Conservation (phyloP, 1,139 yeast species). For the Debaryomyces subglobosus region DNA sequence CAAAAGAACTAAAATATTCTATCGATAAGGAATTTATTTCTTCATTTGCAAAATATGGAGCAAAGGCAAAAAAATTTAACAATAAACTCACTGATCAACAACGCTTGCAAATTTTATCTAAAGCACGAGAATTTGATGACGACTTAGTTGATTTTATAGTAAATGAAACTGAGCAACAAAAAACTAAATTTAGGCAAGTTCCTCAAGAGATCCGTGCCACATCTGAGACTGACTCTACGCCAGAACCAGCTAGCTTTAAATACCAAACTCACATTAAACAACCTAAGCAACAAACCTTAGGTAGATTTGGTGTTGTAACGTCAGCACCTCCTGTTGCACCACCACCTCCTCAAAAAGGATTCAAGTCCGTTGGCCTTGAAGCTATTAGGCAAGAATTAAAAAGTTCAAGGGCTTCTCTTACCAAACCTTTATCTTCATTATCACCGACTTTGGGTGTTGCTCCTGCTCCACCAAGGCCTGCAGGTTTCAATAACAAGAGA, state of each 20-base stretch:
- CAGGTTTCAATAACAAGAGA: constrained; percentile 69
- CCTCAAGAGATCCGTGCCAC: constrained; percentile 7
- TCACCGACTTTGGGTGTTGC: constrained; percentile 32
- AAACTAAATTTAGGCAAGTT: constrained; percentile 13
- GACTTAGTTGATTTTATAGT: constrained; percentile 56
- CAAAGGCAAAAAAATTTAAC: constrained; percentile 65
- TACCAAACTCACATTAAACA: constrained; percentile 28
- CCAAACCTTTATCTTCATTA: constrained; percentile 19
- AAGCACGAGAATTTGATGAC: constrained; percentile 58
- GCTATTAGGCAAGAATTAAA: constrained; percentile 43
- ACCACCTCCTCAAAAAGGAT: constrained; percentile 34
- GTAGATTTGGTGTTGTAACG: constrained; percentile 48
- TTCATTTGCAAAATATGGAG: constrained; percentile 61
- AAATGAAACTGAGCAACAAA: constrained; percentile 45
- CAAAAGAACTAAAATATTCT: constrained; percentile 51
- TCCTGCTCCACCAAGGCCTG: constrained; percentile 76
- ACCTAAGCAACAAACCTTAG: constrained; percentile 51
- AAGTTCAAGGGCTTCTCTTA: constrained; percentile 23
- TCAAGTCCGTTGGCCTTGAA: constrained; percentile 42
- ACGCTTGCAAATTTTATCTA: constrained; percentile 55
- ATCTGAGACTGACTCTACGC: constrained; percentile 10
- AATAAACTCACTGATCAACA: constrained; percentile 67
- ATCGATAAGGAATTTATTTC: constrained; percentile 54
- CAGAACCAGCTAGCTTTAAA: constrained; percentile 26
- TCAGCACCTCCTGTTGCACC: constrained; percentile 45